phyloP scores from a whole-genome alignment of 345 rosid species.

The Murraya paniculata region DNA sequence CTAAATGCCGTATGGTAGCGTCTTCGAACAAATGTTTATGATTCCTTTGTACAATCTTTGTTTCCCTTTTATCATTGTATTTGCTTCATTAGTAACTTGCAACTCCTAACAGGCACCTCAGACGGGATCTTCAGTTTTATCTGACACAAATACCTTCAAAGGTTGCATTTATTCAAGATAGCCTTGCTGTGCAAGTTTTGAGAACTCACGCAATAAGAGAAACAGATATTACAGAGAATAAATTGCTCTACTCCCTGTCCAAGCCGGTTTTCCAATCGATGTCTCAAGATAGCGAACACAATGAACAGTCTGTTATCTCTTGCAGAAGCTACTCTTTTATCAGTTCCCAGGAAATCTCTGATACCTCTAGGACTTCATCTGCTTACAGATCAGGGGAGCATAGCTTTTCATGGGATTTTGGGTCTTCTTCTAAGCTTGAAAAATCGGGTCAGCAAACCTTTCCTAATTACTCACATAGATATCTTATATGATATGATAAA shows the following conservation, averaged over 20 bases:
- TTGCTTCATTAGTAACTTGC: neutral
- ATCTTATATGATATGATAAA: too few relatives aligned
- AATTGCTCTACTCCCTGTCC: slow-evolving; percentile 33
- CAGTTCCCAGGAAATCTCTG: slow-evolving; percentile 21
- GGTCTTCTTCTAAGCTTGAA: slow-evolving; percentile 5
- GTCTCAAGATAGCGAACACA: slow-evolving; percentile 15
- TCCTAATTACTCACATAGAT: neutral
- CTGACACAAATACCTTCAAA: slow-evolving; percentile 47
- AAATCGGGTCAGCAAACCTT: slow-evolving; percentile 21
- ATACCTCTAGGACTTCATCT: slow-evolving; percentile 18
- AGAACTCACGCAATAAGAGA: slow-evolving; percentile 22
- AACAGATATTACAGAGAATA: slow-evolving; percentile 23
- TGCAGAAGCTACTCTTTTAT: slow-evolving; percentile 9
- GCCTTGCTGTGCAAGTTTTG: slow-evolving; percentile 30
- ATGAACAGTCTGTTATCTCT: slow-evolving; percentile 19
- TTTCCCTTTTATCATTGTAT: neutral
- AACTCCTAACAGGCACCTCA: slow-evolving; percentile 42
- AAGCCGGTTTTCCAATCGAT: slow-evolving; percentile 30
- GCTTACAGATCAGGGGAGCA: slow-evolving; percentile 8
- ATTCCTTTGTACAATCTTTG: neutral
- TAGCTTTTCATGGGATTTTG: slow-evolving; percentile 17
- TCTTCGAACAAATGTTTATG: neutral
- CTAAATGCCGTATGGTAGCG: neutral
- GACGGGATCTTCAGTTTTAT: slow-evolving; percentile 45
- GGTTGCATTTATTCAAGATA: slow-evolving; percentile 46